These are phyloP conservation scores for Glycine tomentella DNA, from an alignment of 306 rosid species.

Conservation along the genomic window DNA sequence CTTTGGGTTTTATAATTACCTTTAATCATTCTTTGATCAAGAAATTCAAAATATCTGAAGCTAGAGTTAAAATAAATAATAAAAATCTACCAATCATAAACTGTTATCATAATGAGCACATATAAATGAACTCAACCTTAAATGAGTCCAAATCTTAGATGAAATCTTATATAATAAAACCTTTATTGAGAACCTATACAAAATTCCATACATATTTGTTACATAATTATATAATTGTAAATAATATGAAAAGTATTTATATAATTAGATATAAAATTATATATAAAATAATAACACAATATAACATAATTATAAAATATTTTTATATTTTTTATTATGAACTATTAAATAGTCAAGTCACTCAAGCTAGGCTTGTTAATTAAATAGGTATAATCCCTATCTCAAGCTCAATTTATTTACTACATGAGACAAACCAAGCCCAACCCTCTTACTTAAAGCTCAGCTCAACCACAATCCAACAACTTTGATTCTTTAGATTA, in stretches of 20 bases:
- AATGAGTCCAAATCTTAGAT: neutral
- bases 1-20: neutral
- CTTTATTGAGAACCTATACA: neutral
- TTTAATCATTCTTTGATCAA: slow-evolving; percentile 7
- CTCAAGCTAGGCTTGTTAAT: neutral
- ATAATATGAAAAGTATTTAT: neutral
- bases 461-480: slow-evolving; percentile 16
- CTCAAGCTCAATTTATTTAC: neutral
- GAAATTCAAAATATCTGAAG: slow-evolving; percentile 4
- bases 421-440: neutral
- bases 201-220: neutral
- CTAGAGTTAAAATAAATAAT: neutral
- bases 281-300: neutral
- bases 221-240: slow-evolving; percentile 6
- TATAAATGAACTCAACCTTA: neutral
- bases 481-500: slow-evolving; percentile 10
- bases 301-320: no score
- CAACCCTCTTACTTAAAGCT: neutral
- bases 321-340: neutral
- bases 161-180: neutral
- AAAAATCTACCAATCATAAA: neutral
- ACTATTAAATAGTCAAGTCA: slow-evolving; percentile 10
- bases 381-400: neutral
- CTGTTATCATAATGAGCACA: neutral
- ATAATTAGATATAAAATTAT: neutral